Percentiles rank a stretch among this genome's conserved stretches.
These are phyloP conservation scores for Rhipidocladum racemiflorum DNA, from an alignment of 176 grass and related monocot species.

Conservation along the genomic window DNA sequence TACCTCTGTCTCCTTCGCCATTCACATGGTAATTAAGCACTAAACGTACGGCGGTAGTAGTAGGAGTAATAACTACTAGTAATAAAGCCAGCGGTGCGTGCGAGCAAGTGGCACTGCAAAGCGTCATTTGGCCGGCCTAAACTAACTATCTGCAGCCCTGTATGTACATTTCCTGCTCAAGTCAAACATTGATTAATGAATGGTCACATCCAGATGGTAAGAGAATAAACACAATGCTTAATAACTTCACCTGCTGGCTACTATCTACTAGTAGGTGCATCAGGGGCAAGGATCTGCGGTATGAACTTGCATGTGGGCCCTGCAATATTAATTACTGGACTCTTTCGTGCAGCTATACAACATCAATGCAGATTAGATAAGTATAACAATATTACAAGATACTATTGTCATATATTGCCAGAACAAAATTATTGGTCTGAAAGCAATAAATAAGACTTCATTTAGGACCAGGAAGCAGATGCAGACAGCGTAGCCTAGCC, in stretches of 20 bases:
- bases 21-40: not conserved
- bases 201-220: not conserved
- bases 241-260: not conserved
- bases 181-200: constrained; percentile 1
- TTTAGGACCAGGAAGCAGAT: not conserved
- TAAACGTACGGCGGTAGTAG: no score
- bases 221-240: not conserved
- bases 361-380: no score
- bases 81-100: not conserved
- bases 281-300: not conserved
- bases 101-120: not conserved
- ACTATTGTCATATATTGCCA: not conserved
- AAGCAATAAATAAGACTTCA: not conserved
- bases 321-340: not conserved
- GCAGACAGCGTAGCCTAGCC: not conserved
- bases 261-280: not conserved
- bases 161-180: not conserved
- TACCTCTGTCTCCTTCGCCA: not conserved
- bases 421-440: not conserved
- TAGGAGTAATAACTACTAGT: not conserved
- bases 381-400: not conserved
- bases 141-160: not conserved
- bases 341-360: not conserved
- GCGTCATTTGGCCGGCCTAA: not conserved
- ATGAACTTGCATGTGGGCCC: not conserved